Conservation (phyloP, 2,329 filamentous ascomycete species). For the Ophiostoma himal-ulmi region DNA sequence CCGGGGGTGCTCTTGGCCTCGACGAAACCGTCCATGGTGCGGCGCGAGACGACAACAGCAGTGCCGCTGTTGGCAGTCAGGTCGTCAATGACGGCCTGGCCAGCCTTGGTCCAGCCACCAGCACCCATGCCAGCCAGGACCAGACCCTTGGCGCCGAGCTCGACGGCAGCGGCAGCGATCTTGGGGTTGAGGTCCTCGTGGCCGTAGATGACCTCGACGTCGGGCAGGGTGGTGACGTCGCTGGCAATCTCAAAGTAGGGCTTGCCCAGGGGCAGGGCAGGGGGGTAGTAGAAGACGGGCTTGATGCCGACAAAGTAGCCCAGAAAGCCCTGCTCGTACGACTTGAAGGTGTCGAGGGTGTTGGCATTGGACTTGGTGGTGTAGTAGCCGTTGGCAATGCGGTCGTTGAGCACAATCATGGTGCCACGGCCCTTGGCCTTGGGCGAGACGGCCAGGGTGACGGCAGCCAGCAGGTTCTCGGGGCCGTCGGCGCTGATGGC, state of each 20-base stretch:
- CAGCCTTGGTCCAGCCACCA: slow-evolving; percentile 10
- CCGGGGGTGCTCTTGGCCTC: background rate
- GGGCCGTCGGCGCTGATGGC: slow-evolving; percentile 55
- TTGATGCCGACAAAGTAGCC: slow-evolving; percentile 53
- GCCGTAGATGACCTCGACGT: slow-evolving; percentile 52
- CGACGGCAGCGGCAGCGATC: slow-evolving; percentile 48
- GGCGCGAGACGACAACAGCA: slow-evolving; percentile 9
- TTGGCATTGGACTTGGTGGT: slow-evolving; percentile 59
- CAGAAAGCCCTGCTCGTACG: slow-evolving; percentile 50
- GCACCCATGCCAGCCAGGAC: slow-evolving; percentile 10
- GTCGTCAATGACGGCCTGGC: slow-evolving; percentile 10
- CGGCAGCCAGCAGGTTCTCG: slow-evolving; percentile 57
- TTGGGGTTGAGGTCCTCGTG: slow-evolving; percentile 49
- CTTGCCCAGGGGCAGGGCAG: slow-evolving; percentile 44
- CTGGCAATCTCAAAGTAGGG: slow-evolving; percentile 38
- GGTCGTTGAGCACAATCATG: slow-evolving; percentile 58
- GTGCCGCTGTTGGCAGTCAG: slow-evolving; percentile 9
- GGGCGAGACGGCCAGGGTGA: slow-evolving; percentile 47
- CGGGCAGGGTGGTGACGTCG: slow-evolving; percentile 39
- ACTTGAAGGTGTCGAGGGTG: slow-evolving; percentile 56
- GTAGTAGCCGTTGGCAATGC: slow-evolving; percentile 53
- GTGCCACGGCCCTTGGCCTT: slow-evolving; percentile 46
- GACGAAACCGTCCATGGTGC: slow-evolving; percentile 15
- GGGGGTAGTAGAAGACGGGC: slow-evolving; percentile 55
- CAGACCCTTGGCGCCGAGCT: slow-evolving; percentile 52